Evolutionary conservation across 768 basidiomycete species (phyloP).

Genomic region (Amanita pseudoporphyria): DNA sequence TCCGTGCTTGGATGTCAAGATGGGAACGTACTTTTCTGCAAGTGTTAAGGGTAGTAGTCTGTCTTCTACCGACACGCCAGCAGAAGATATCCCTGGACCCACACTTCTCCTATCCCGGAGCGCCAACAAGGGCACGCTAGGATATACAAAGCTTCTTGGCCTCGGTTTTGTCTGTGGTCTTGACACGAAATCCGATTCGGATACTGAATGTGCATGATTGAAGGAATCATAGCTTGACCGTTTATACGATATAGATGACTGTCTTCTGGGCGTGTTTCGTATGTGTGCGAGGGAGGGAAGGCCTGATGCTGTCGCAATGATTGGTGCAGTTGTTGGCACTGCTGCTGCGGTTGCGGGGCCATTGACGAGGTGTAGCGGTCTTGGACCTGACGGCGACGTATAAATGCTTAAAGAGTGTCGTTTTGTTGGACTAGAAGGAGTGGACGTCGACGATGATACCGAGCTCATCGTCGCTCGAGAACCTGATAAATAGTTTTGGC

Average conservation of each 20-base stretch:
- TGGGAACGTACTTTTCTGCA: constrained; percentile 52
- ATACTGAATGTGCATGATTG: neutral
- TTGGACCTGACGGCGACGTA: constrained; percentile 16
- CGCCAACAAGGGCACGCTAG: neutral
- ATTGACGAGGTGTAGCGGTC: constrained; percentile 39
- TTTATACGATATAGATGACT: constrained; percentile 48
- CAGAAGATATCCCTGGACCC: constrained; percentile 10
- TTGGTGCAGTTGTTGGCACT: constrained; percentile 9
- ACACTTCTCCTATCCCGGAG: constrained; percentile 20
- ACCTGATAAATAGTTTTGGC: too few relatives aligned
- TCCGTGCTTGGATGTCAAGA: neutral
- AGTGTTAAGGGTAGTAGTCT: constrained; percentile 49
- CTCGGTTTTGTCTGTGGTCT: neutral
- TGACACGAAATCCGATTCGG: neutral
- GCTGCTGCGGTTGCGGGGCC: constrained; percentile 15
- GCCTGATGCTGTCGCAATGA: constrained; percentile 3
- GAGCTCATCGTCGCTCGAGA: constrained; percentile 5
- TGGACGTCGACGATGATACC: constrained; percentile 5
- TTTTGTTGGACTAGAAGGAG: constrained; percentile 12
- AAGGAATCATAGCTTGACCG: constrained; percentile 15
- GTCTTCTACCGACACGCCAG: constrained; percentile 8
- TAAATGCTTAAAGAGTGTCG: constrained; percentile 22
- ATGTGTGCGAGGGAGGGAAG: constrained; percentile 11
- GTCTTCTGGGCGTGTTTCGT: constrained; percentile 24
- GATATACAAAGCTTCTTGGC: neutral